Evolutionary conservation across 139 green algal species (phyloP).

Genomic region (Auxenochlorella pyrenoidosa): DNA sequence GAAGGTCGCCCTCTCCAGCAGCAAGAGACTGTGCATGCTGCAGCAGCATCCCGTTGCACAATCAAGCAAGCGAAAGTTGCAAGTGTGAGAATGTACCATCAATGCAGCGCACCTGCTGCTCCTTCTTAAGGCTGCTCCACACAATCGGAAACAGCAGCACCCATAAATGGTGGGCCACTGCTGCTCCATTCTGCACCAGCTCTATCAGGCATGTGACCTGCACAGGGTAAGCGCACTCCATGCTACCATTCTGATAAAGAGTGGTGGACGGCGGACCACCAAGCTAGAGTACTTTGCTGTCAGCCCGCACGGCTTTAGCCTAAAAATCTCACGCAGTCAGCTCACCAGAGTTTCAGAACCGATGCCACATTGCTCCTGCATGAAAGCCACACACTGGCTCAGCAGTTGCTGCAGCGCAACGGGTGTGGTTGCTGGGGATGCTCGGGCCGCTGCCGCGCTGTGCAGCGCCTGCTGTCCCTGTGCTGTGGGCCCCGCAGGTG

Average conservation of each 20-base stretch:
- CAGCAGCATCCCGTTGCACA: not conserved
- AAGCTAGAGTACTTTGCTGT: too few species aligned
- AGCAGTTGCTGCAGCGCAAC: not conserved
- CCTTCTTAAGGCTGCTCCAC: conserved; percentile 91
- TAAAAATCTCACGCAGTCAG: not conserved
- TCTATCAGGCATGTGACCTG: conserved; percentile 84
- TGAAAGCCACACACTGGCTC: conserved; percentile 22
- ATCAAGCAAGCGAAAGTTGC: not conserved
- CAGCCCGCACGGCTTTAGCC: too few species aligned
- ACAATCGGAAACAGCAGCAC: conserved; percentile 98
- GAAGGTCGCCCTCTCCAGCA: not conserved
- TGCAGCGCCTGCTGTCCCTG: not conserved
- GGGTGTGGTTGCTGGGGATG: not conserved
- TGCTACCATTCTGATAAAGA: too few species aligned
- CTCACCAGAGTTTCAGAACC: conserved; percentile 59
- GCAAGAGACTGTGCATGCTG: not conserved
- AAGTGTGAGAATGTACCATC: not conserved
- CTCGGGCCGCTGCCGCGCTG: not conserved
- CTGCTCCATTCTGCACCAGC: conserved; percentile 70
- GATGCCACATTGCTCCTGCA: conserved; percentile 27
- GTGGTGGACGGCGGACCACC: not conserved
- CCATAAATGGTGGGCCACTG: conserved; percentile 85
- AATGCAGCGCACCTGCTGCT: conserved; percentile 74
- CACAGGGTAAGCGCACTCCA: not conserved
- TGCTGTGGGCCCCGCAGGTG: not conserved